Conservation (phyloP, 345 rosid genomes). For the Gossypium mustelinum region DNA sequence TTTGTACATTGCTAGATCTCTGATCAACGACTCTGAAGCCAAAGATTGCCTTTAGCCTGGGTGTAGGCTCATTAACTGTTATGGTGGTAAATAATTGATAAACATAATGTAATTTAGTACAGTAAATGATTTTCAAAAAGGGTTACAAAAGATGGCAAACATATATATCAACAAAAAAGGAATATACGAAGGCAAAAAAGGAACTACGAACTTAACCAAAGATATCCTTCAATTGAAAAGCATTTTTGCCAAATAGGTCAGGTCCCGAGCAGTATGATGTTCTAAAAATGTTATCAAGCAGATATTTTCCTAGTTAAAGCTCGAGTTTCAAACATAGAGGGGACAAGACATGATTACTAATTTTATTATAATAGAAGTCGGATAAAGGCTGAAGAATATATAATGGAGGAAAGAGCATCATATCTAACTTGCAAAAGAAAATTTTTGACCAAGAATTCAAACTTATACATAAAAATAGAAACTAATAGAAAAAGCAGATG, state of each 20-base stretch:
- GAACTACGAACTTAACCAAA: not conserved
- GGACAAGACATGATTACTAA: too few species aligned
- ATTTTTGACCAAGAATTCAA: not conserved
- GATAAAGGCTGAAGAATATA: not conserved
- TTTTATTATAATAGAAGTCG: too few species aligned
- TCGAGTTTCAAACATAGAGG: too few species aligned
- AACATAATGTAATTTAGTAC: too few species aligned
- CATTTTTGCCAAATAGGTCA: not conserved
- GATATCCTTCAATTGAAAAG: not conserved
- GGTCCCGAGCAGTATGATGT: not conserved
- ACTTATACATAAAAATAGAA: not conserved
- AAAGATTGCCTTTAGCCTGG: too few species aligned
- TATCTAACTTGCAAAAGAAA: not conserved
- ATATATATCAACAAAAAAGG: not conserved
- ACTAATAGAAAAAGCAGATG: not conserved
- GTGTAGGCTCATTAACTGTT: too few species aligned
- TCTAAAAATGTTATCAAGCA: not conserved
- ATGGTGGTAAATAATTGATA: too few species aligned
- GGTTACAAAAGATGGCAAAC: too few species aligned
- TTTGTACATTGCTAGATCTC: conserved; percentile 76
- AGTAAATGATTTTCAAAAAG: too few species aligned
- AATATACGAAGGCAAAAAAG: not conserved
- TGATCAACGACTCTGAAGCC: conserved; percentile 73
- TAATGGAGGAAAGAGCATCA: not conserved
- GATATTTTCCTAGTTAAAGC: too few species aligned